Base-by-base conservation (phyloP, 163 green algal species). In the Chlamydomonas reinhardtii region DNA sequence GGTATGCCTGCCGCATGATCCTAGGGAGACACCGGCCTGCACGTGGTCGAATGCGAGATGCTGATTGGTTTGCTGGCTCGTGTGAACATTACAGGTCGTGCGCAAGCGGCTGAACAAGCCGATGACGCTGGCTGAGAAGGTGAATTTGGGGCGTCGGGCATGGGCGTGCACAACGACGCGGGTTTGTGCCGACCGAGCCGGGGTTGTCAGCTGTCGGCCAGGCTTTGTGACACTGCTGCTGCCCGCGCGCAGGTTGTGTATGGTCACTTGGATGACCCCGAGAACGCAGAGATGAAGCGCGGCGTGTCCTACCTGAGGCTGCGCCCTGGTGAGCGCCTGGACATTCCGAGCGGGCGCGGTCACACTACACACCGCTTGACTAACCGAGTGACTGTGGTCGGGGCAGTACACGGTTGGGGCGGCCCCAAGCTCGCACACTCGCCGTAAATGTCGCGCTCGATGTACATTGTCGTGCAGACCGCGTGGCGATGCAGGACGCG, bases 401-500 rank as follows among this genome's bases (percentile, higher is more conserved):
- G n/a, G n/a, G n/a, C n/a, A n/a, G n/a, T n/a, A n/a, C n/a, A n/a
- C n/a, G n/a, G n/a, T n/a, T n/a, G n/a, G n/a, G n/a, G n/a, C n/a
- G n/a, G n/a, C n/a, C n/a, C n/a, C n/a, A n/a, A n/a, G n/a, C n/a
- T n/a, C n/a, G n/a, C n/a, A n/a, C n/a, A n/a, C n/a, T n/a, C n/a
- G n/a, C 43, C 43, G 8, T 54, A 16, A 11, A 54, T 54, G 8
- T 6, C 43, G 43, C 43, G 12, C 12, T 66, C 3, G 8, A 66
- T 31, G 61, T 31, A 22, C 25, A 14, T 9, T 66, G 61, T 0
- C 56, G 9, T 79, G 83, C 94, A 98, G 97, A 99, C 88, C 95
- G 97, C 65, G 97, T 99, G 89, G 97, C 97, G 2, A 99, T 99
- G 97, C 97, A 99, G 93, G 97, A 99, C 74, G 97, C 97, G 31